Evolutionary conservation across 768 basidiomycete species (phyloP).

Genomic region (Gymnopilus junonius): DNA sequence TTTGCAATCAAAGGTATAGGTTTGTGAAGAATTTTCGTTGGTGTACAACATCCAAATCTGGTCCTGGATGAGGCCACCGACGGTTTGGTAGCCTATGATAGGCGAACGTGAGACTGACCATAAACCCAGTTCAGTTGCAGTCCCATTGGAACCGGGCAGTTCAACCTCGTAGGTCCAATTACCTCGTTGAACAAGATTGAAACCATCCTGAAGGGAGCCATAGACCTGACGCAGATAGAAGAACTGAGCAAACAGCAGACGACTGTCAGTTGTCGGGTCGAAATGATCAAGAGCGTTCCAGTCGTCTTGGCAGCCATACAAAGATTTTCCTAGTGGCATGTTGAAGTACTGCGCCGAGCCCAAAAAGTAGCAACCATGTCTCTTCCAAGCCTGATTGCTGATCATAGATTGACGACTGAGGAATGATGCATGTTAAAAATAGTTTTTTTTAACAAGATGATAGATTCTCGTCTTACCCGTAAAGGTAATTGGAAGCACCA

Average conservation of each 20-base stretch:
- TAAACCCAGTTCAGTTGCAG: conserved; percentile 84
- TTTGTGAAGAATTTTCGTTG: conserved; percentile 78
- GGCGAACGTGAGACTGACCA: conserved; percentile 80
- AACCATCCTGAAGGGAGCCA: conserved; percentile 84
- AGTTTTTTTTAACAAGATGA: no score
- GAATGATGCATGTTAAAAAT: background rate
- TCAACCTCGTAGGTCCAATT: conserved; percentile 84
- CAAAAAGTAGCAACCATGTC: conserved; percentile 90
- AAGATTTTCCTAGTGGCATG: conserved; percentile 79
- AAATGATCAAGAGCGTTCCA: conserved; percentile 96
- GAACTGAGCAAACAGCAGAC: conserved; percentile 77
- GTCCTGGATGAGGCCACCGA: conserved; percentile 62
- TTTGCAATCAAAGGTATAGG: conserved; percentile 67
- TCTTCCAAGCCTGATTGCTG: conserved; percentile 83
- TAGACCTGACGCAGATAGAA: conserved; percentile 70
- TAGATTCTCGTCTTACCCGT: conserved; percentile 55
- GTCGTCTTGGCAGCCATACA: conserved; percentile 85
- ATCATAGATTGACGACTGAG: conserved; percentile 91
- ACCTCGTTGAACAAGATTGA: conserved; percentile 78
- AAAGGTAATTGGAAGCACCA: conserved; percentile 90
- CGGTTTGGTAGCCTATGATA: conserved; percentile 59
- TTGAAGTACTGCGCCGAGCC: conserved; percentile 95
- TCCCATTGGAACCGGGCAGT: conserved; percentile 84
- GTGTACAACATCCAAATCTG: conserved; percentile 86
- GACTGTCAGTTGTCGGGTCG: conserved; percentile 82